phyloP scores from a whole-genome alignment of 108 stramenopile species.

The Bacterosira constricta region DNA sequence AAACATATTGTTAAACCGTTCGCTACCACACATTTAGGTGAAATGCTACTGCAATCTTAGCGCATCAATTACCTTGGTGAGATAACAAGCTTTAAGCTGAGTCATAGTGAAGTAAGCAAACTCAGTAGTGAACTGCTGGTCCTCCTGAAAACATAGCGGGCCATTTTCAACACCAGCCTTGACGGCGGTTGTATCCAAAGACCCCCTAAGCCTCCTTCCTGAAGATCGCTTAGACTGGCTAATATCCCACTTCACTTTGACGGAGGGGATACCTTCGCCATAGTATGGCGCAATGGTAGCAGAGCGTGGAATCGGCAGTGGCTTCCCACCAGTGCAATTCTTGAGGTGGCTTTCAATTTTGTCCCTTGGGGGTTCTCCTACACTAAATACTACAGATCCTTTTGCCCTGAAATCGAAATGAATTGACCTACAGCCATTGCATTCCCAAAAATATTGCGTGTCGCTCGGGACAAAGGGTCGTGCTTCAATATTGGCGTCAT shows the following conservation, averaged over 20 bases:
- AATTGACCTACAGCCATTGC: conserved; percentile 41
- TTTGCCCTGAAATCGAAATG: conserved; percentile 38
- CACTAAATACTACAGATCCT: conserved; percentile 52
- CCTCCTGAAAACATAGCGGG: conserved; percentile 39
- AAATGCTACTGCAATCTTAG: no score
- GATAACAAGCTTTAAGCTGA: conserved; percentile 50
- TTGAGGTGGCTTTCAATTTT: conserved; percentile 32
- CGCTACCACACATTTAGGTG: no score
- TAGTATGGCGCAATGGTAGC: conserved; percentile 49
- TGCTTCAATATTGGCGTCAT: conserved; percentile 31
- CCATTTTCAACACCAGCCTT: conserved; percentile 43
- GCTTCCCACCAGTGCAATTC: conserved; percentile 39
- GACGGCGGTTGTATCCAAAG: conserved; percentile 4
- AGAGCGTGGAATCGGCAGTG: conserved; percentile 43
- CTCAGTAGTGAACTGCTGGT: conserved; percentile 51
- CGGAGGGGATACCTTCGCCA: conserved; percentile 34
- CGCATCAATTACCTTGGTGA: no score
- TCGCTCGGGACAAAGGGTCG: conserved; percentile 36
- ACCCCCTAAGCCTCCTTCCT: not conserved
- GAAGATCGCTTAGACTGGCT: conserved; percentile 12
- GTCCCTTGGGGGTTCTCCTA: conserved; percentile 28
- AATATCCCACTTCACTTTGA: conserved; percentile 44
- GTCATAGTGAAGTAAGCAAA: conserved; percentile 46
- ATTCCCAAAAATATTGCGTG: conserved; percentile 56
- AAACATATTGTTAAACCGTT: no score